Percentiles rank a stretch among this genome's conserved stretches.
Evolutionary conservation across 305 asterid genomes (phyloP).

Genomic region (Fraxinus xanthoxyloides): DNA sequence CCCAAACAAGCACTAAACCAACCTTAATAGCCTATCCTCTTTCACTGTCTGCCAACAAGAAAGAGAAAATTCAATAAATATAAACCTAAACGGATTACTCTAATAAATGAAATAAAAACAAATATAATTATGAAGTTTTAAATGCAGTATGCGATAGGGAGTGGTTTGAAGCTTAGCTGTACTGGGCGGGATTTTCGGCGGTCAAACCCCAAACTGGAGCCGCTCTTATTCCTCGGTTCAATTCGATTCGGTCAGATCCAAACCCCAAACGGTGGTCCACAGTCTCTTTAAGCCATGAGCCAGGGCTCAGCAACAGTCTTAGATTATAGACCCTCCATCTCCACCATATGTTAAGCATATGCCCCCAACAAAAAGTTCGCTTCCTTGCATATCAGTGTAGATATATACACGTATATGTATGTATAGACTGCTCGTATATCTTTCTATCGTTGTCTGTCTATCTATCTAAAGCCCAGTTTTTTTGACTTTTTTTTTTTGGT

Average conservation of each 20-base stretch:
- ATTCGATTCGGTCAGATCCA: background rate
- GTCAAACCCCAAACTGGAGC: background rate
- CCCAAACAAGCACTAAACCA: background rate
- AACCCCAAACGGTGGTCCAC: background rate
- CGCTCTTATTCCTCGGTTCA: background rate
- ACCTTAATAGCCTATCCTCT: background rate
- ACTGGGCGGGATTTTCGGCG: constrained; percentile 1
- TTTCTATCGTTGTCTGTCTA: constrained; percentile 27
- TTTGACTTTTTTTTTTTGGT: constrained; percentile 32
- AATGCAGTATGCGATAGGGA: background rate
- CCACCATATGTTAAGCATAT: background rate
- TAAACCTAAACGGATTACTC: background rate
- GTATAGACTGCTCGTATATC: constrained; percentile 16
- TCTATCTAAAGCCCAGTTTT: constrained; percentile 26
- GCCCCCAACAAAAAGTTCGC: background rate
- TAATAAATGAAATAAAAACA: background rate
- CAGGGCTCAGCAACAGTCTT: background rate
- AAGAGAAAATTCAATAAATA: background rate
- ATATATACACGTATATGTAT: background rate
- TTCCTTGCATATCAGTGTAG: background rate
- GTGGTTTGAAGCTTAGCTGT: background rate
- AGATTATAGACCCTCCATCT: background rate
- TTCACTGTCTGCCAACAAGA: background rate
- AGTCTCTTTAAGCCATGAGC: background rate
- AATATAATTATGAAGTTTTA: background rate